These are phyloP conservation scores for Phytophthora brassicae DNA, from an alignment of 352 stramenopile genomes.

Conservation along the genomic window DNA sequence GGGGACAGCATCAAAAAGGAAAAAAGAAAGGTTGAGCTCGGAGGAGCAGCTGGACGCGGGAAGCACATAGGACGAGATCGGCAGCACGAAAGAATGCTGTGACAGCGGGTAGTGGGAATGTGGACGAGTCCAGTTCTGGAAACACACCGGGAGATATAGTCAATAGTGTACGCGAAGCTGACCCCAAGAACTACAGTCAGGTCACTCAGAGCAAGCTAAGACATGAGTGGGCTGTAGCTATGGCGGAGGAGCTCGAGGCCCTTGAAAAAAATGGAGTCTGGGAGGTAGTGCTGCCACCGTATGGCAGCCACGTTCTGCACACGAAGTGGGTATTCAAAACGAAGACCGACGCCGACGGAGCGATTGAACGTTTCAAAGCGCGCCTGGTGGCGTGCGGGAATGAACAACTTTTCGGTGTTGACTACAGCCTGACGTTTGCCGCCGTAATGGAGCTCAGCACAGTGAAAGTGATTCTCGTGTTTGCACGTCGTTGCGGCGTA, in stretches of 20 bases:
- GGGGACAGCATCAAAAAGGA: too few species aligned
- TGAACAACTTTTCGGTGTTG: not conserved
- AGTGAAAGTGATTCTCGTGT: conserved; percentile 1
- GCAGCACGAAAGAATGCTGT: too few species aligned
- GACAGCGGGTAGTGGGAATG: too few species aligned
- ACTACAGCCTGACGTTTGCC: not conserved
- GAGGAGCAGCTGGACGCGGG: too few species aligned
- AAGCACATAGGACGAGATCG: too few species aligned
- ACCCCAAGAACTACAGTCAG: not conserved
- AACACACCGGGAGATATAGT: too few species aligned
- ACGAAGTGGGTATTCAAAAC: not conserved
- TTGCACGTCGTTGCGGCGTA: not conserved
- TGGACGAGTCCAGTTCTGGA: too few species aligned
- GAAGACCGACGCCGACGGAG: not conserved
- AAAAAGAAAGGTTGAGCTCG: too few species aligned
- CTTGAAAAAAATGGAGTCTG: not conserved
- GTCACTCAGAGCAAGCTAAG: not conserved
- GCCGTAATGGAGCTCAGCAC: not conserved
- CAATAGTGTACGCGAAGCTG: conserved; percentile 3
- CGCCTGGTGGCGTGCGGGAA: not conserved
- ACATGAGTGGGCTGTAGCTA: not conserved
- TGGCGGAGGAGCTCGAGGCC: not conserved
- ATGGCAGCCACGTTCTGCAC: not conserved
- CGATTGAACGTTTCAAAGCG: not conserved
- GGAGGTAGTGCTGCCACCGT: not conserved